Evolutionary conservation across 371 early-diverging fungal species (phyloP).

Genomic region (Mucor saturninus): DNA sequence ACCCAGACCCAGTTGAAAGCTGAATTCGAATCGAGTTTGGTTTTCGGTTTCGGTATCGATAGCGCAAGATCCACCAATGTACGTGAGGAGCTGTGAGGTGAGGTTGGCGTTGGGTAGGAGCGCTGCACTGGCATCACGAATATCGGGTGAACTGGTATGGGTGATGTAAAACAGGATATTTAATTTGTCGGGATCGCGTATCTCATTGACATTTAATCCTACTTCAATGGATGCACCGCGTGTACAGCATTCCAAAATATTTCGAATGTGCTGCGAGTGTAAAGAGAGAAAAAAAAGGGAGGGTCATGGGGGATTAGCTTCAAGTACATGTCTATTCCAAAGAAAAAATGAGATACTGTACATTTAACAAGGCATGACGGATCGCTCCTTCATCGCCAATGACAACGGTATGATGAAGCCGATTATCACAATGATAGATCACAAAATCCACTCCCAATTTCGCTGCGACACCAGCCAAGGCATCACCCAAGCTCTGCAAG

Average conservation of each 20-base stretch:
- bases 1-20: slow-evolving; percentile 40
- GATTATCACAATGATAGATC: slow-evolving; percentile 57
- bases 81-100: slow-evolving; percentile 54
- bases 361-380: slow-evolving; percentile 57
- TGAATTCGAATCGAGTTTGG: slow-evolving; percentile 46
- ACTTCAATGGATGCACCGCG: slow-evolving; percentile 66
- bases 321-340: too few relatives aligned
- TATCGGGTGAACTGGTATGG: slow-evolving; percentile 46
- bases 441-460: slow-evolving; percentile 58
- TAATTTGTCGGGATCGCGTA: slow-evolving; percentile 19
- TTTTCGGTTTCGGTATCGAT: slow-evolving; percentile 32
- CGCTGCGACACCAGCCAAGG: slow-evolving; percentile 58
- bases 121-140: slow-evolving; percentile 30
- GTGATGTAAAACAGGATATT: slow-evolving; percentile 57
- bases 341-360: slow-evolving; percentile 14
- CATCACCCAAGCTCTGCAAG: slow-evolving; percentile 60
- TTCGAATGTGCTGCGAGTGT: slow-evolving; percentile 52
- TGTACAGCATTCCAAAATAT: slow-evolving; percentile 59
- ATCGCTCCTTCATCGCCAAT: slow-evolving; percentile 60
- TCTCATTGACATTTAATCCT: slow-evolving; percentile 45
- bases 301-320: too few relatives aligned
- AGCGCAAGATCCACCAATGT: slow-evolving; percentile 50
- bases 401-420: slow-evolving; percentile 51
- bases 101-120: slow-evolving; percentile 55
- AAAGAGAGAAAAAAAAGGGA: background rate